Evolutionary conservation across 345 rosid genomes (phyloP).

Genomic region (Boechera divaricarpa): DNA sequence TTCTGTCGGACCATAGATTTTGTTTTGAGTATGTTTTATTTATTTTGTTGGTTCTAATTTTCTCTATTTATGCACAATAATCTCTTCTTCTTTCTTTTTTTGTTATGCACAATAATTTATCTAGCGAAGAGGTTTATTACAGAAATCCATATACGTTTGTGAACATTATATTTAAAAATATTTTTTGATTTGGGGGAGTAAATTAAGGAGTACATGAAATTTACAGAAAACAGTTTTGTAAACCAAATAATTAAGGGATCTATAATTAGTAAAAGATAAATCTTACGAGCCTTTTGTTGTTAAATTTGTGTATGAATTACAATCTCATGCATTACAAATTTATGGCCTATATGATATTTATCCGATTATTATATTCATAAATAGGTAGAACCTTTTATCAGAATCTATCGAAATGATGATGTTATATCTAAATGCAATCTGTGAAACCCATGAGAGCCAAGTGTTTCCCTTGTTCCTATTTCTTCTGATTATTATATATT

Average conservation of each 20-base stretch:
- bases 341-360: neutral
- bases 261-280: neutral
- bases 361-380: constrained; percentile 4
- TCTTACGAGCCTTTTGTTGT: neutral
- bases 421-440: neutral
- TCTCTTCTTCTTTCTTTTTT: neutral
- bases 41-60: neutral
- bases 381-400: neutral
- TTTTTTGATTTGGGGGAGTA: neutral
- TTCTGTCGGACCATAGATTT: constrained; percentile 20
- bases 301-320: neutral
- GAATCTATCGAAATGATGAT: neutral
- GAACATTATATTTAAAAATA: neutral
- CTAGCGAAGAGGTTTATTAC: neutral
- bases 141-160: neutral
- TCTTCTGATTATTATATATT: constrained; percentile 1
- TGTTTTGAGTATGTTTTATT: neutral
- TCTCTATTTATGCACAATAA: neutral
- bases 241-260: neutral
- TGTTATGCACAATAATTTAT: neutral
- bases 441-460: constrained; percentile 21
- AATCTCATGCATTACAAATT: neutral
- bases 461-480: neutral
- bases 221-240: neutral
- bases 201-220: neutral